Evolutionary conservation across 345 rosid species (phyloP).

Genomic region (Corchorus capsularis): DNA sequence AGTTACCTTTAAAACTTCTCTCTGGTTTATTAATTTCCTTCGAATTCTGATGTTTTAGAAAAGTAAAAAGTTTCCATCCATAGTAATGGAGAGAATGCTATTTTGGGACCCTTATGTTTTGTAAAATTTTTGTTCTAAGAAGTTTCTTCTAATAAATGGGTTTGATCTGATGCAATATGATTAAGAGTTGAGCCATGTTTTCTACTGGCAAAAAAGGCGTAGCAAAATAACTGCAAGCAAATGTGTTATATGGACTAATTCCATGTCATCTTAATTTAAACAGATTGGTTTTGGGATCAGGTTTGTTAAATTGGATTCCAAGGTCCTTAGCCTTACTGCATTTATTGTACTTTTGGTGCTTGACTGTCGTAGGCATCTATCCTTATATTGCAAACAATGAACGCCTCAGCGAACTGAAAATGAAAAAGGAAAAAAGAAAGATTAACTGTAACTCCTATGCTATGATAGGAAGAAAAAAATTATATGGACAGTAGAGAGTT

Average conservation of each 20-base stretch:
- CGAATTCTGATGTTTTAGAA: neutral
- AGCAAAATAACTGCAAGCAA: neutral
- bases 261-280: neutral
- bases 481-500: neutral
- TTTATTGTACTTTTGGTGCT: neutral
- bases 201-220: neutral
- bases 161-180: neutral
- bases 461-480: neutral
- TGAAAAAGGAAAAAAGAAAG: neutral
- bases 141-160: neutral
- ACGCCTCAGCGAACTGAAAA: neutral
- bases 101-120: neutral
- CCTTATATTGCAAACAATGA: neutral
- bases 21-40: conserved; percentile 1
- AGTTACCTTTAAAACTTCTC: neutral
- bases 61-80: neutral
- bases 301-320: neutral
- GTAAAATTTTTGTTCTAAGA: conserved; percentile 1
- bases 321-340: neutral
- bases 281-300: neutral
- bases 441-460: neutral
- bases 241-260: neutral
- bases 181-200: neutral
- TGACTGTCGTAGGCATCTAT: neutral
- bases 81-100: conserved; percentile 9